Percentiles rank a stretch among this genome's conserved stretches.
Conservation (phyloP, 805 yeast genomes). For the Hermanozyma aechmeae region DNA sequence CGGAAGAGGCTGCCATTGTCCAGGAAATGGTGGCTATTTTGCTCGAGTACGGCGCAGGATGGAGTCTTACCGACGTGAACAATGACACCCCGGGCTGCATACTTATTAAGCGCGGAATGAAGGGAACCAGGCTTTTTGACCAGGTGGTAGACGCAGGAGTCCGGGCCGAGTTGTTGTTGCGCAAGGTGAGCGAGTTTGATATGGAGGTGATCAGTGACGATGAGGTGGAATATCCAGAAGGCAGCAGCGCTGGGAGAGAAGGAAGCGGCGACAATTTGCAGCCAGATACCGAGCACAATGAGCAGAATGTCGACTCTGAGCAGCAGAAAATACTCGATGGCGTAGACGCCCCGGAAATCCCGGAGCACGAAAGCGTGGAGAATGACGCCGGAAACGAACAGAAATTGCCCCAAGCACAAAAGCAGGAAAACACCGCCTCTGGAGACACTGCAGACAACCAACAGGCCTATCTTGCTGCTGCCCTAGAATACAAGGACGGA, state of each 20-base stretch:
- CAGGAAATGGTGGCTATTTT: conserved; percentile 50
- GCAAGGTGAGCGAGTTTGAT: conserved; percentile 57
- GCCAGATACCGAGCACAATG: no score
- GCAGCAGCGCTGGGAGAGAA: conserved; percentile 14
- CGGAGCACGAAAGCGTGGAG: conserved; percentile 2
- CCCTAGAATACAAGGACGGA: conserved; percentile 57
- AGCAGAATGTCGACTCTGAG: no score
- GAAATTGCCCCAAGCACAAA: conserved; percentile 2
- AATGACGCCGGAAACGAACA: conserved; percentile 3
- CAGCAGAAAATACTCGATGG: neutral
- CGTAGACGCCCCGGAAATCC: neutral
- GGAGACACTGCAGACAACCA: conserved; percentile 64
- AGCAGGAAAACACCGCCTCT: neutral
- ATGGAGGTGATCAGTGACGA: conserved; percentile 50
- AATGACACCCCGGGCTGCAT: conserved; percentile 83
- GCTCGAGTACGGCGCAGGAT: conserved; percentile 84
- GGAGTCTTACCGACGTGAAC: conserved; percentile 70
- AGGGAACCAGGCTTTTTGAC: conserved; percentile 29
- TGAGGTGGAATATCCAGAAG: conserved; percentile 6
- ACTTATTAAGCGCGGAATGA: conserved; percentile 42
- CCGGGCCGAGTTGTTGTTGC: conserved; percentile 71
- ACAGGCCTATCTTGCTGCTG: conserved; percentile 51
- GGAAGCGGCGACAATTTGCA: conserved; percentile 1
- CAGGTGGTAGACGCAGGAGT: conserved; percentile 78
- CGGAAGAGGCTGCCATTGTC: conserved; percentile 36